A percentile compares a stretch with the other conserved stretches of the same genome.
Evolutionary conservation across 148 eudicot species (phyloP).

Genomic region (Simmondsia chinensis): DNA sequence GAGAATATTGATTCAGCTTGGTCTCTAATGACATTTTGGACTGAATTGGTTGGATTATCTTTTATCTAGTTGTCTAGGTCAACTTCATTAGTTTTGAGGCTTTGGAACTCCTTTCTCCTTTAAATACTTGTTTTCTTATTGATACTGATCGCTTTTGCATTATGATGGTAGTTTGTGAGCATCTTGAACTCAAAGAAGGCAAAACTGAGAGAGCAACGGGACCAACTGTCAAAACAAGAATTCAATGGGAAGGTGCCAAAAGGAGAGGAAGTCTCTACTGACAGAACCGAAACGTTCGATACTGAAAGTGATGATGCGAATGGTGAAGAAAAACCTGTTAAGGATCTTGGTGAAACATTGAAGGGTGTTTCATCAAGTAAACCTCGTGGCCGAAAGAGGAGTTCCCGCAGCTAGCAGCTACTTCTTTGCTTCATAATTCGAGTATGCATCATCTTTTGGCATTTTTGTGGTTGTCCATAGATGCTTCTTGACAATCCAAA

Average conservation of each 20-base stretch:
- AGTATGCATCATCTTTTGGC: too few relatives aligned
- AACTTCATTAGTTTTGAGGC: too few relatives aligned
- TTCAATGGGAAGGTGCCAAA: slow-evolving; percentile 27
- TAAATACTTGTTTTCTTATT: background rate
- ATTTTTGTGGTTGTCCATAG: too few relatives aligned
- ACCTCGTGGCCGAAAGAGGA: slow-evolving; percentile 48
- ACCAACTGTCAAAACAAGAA: slow-evolving; percentile 36
- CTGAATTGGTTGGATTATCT: too few relatives aligned
- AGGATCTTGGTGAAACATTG: slow-evolving; percentile 24
- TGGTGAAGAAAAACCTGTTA: slow-evolving; percentile 19
- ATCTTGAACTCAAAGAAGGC: slow-evolving; percentile 86
- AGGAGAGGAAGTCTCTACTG: slow-evolving; percentile 63
- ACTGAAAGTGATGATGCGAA: slow-evolving; percentile 30
- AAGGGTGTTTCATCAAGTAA: slow-evolving; percentile 22
- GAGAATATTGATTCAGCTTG: background rate
- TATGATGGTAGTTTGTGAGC: slow-evolving; percentile 56
- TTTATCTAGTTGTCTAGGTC: too few relatives aligned
- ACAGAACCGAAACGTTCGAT: slow-evolving; percentile 50
- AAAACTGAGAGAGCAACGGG: slow-evolving; percentile 78
- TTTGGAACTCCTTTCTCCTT: background rate
- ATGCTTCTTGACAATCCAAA: too few relatives aligned
- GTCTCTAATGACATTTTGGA: background rate
- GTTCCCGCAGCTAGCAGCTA: background rate
- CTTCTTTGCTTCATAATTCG: too few relatives aligned
- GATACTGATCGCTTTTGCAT: background rate